These are phyloP conservation scores for Betula pendula DNA, from an alignment of 306 rosid species.

Conservation along the genomic window DNA sequence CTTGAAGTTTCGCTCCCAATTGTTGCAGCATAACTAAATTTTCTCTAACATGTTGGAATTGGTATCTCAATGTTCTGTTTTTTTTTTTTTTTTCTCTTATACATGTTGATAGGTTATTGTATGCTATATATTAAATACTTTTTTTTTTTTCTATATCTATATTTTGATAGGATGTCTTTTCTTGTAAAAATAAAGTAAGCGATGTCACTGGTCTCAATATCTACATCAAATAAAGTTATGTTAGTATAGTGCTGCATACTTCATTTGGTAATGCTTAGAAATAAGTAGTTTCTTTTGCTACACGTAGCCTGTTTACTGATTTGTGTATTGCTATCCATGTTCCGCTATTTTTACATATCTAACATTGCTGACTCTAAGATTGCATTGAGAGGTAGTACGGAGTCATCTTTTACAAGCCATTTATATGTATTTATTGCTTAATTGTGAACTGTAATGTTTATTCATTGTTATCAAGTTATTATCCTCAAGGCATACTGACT, in stretches of 20 bases:
- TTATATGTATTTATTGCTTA: not conserved
- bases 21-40: too few species aligned
- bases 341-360: not conserved
- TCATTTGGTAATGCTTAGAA: constrained; percentile 20
- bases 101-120: too few species aligned
- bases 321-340: constrained; percentile 3
- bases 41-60: too few species aligned
- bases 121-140: too few species aligned
- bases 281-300: not conserved
- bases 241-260: not conserved
- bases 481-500: not conserved
- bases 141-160: too few species aligned
- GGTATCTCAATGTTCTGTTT: too few species aligned
- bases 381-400: not conserved
- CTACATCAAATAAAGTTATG: too few species aligned
- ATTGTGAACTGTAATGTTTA: constrained; percentile 7
- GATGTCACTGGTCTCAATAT: constrained; percentile 14
- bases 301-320: not conserved
- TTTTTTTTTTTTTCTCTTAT: too few species aligned
- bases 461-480: constrained; percentile 14
- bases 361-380: not conserved
- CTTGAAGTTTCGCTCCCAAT: too few species aligned
- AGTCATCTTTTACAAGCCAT: not conserved
- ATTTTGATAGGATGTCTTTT: constrained; percentile 27
- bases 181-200: not conserved